Evolutionary conservation across 768 basidiomycete genomes (phyloP), one percentile per base, ranked within the genome.

Genomic region (Leccinum sublutescens): DNA sequence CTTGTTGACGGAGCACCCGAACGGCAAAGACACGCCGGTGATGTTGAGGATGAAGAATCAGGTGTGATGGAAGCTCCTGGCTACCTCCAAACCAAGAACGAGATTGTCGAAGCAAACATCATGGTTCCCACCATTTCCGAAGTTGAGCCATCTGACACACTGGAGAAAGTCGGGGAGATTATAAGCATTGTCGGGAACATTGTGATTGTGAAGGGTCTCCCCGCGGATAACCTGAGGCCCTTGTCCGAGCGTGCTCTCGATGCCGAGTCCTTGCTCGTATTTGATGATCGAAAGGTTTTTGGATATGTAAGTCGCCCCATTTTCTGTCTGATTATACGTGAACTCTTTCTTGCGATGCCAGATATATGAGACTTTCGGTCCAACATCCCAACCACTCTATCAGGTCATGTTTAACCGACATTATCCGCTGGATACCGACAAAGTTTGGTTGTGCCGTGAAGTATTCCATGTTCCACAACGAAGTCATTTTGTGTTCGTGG

Each of bases 311-410:
- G 89, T 80, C 19, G 33, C 45, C 36, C 36, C 51, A 43, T 23
- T 29, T 54, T 59, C 47, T 38, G 59, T n/a, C 27, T 27, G 49
- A 36, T 49, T 49, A 56, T 56, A 61, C 64, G 66, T 57, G 43
- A 59, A 52, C 33, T 52, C 67, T 62, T 59, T 52, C 55, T 27
- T 45, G 5, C 43, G 53, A 10, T 71, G 9, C 14, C 9, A 95
- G 93, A 79, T 98, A 54, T 91, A 89, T 69, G 96, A 98, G 75
- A 97, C 95, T 0, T 98, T 98, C 74, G 96, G 96, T 10, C 94
- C 96, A 3, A 93, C 95, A 9, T 81, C 83, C 19, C 88, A 91
- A 59, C 96, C 96, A 6, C 77, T 96, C 58, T 98, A 98, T 70
- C 89, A 93, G 65, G 80, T 98, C 62, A 87, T 86, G 67, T 93